Base-by-base conservation (phyloP, 2,329 filamentous ascomycete genomes). In the Chaetomiaceae sp. region DNA sequence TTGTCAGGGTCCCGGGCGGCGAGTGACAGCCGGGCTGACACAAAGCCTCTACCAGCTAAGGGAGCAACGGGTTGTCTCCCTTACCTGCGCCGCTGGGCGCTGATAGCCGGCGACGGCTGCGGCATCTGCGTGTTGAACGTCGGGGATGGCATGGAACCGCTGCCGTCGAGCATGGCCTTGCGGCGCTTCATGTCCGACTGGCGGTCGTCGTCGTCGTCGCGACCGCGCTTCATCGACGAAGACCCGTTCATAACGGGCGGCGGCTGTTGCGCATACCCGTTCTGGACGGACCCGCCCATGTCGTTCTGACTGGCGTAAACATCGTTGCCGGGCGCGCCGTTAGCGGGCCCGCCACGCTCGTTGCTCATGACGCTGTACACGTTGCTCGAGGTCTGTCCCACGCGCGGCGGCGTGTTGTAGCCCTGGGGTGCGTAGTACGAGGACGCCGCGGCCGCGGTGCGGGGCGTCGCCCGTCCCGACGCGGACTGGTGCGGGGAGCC, bases 281-380 rank as follows among this genome's bases (percentile, higher is more conserved):
- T 81, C 42, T 76, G 68, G 65, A 83, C 70, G 15, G 72, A 65
- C 50, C 64, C 67, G 33, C 67, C 64, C 65, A 83, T 71, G 56
- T 86, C 83, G 5, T 76, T 69, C 19, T 85, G 75, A 14, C 81
- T 75, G 27, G 79, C 76, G 62, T 94, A 94, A 6, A 83, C 78
- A 55, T 94, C 87, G 40, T 76, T 76, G 17, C 75, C 68, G 11
- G 79, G 67, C 24, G 73, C 75, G n/a, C 84, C 84, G 56, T 87
- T 88, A 15, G 77, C 70, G 10, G 79, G 66, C 24, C 72, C n/a
- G n/a, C n/a, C 79, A 20, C 87, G 79, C 49, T 88, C 85, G 62
- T 87, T 88, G 63, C 84, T 90, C 70, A 95, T 89, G 52, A 94
- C 84, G 65, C 83, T 94, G 74, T 95, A 95, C 41, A 95, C 72